phyloP scores from a whole-genome alignment of 1,284 basidiomycete genomes.

The Trichosporon faecale region DNA sequence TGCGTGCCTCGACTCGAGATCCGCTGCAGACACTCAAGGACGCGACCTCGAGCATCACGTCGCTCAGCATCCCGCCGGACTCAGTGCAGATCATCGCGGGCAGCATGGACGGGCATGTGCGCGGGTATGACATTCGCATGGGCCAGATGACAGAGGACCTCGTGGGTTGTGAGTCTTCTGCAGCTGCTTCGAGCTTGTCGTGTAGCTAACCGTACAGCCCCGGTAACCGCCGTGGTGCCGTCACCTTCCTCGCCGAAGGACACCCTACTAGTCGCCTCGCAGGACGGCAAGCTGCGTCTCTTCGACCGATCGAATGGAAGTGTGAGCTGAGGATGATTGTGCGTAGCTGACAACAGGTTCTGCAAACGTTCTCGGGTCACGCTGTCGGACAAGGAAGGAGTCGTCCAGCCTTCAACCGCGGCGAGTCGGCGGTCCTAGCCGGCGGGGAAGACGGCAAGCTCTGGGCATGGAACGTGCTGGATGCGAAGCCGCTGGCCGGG shows the following conservation, averaged over 20 bases:
- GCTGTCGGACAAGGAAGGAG: slow-evolving; percentile 61
- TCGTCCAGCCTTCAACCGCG: slow-evolving; percentile 76
- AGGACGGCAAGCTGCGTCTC: slow-evolving; percentile 79
- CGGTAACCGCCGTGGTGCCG: slow-evolving; percentile 75
- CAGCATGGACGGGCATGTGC: slow-evolving; percentile 84
- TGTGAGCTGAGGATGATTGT: slow-evolving; percentile 22
- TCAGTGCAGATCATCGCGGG: slow-evolving; percentile 68
- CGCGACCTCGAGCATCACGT: slow-evolving; percentile 82
- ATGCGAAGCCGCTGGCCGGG: slow-evolving; percentile 64
- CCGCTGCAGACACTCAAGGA: slow-evolving; percentile 91
- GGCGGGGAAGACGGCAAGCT: slow-evolving; percentile 87
- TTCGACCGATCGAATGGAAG: slow-evolving; percentile 82
- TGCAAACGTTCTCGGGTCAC: slow-evolving; percentile 83
- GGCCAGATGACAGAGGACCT: slow-evolving; percentile 84
- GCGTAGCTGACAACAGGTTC: slow-evolving; percentile 46
- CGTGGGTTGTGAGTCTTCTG: slow-evolving; percentile 68
- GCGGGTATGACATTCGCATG: slow-evolving; percentile 89
- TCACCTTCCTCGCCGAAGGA: slow-evolving; percentile 59
- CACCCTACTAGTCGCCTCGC: slow-evolving; percentile 73
- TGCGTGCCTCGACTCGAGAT: slow-evolving; percentile 71
- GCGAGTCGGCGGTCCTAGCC: slow-evolving; percentile 73
- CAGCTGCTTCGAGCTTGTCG: not conserved
- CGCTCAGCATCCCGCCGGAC: slow-evolving; percentile 62
- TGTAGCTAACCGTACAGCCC: slow-evolving; percentile 54
- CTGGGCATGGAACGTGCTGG: slow-evolving; percentile 89